Percentiles rank a stretch among this genome's conserved stretches.
Evolutionary conservation across 768 basidiomycete species (phyloP).

Genomic region (Dentipellis fragilis): DNA sequence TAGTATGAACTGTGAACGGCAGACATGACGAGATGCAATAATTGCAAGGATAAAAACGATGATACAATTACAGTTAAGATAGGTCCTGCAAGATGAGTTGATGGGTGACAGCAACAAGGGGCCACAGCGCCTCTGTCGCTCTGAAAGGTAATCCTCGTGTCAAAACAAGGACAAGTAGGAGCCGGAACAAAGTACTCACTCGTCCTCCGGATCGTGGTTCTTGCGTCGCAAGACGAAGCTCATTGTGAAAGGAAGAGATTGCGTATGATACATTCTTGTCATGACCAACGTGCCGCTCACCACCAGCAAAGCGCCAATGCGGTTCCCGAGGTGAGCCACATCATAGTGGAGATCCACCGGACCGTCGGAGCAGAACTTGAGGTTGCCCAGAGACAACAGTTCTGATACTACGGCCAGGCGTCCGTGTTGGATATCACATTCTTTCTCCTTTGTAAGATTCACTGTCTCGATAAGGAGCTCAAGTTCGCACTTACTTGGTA

Average conservation of each 20-base stretch:
- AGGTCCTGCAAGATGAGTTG: background rate
- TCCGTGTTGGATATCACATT: background rate
- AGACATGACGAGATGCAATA: background rate
- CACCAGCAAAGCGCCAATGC: background rate
- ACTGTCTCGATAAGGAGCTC: background rate
- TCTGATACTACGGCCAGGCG: background rate
- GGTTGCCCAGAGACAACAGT: background rate
- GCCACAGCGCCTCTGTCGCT: background rate
- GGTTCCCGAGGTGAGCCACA: background rate
- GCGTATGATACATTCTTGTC: background rate
- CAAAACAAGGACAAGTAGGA: background rate
- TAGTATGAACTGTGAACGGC: background rate
- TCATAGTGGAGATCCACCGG: background rate
- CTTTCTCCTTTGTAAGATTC: too few species aligned
- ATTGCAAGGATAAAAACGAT: background rate
- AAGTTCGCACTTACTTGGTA: background rate
- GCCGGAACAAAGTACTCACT: background rate
- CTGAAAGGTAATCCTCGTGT: background rate
- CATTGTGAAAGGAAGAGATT: background rate
- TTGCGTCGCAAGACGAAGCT: background rate
- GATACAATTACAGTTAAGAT: background rate
- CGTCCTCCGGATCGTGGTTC: background rate
- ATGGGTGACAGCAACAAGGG: background rate
- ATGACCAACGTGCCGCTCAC: background rate
- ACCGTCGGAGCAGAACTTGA: background rate